Conservation (phyloP, 345 rosid genomes). For the Lepidium africanum region DNA sequence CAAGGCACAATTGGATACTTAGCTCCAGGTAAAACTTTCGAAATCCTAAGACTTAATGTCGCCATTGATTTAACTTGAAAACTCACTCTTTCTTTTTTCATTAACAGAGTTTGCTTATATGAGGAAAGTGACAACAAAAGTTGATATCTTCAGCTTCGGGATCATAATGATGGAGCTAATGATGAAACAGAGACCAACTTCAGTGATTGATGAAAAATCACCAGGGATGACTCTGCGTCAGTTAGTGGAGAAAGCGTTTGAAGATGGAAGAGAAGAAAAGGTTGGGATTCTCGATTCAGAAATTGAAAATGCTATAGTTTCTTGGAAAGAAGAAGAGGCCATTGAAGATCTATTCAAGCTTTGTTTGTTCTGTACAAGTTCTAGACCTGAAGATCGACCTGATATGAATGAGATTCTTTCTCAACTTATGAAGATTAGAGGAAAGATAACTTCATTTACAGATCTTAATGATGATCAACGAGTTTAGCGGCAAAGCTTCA, state of each 20-base stretch:
- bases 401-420: conserved; percentile 51
- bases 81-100: background rate
- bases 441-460: background rate
- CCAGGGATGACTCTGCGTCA: conserved; percentile 42
- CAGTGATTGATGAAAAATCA: conserved; percentile 39
- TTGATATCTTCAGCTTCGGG: conserved; percentile 84
- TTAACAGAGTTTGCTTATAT: conserved; percentile 75
- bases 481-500: background rate
- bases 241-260: conserved; percentile 42
- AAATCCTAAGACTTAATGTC: background rate
- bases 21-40: conserved; percentile 64
- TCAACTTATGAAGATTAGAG: conserved; percentile 41
- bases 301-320: background rate
- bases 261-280: conserved; percentile 24
- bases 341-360: conserved; percentile 34
- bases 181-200: conserved; percentile 71
- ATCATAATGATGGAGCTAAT: conserved; percentile 64
- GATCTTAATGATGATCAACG: background rate
- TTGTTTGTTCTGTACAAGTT: conserved; percentile 48
- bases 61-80: background rate
- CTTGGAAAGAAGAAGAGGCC: background rate
- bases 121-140: conserved; percentile 71
- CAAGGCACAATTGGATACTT: conserved; percentile 87
- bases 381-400: conserved; percentile 62
- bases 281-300: conserved; percentile 19